Percentiles rank a stretch among this genome's conserved stretches.
These are phyloP conservation scores for Dothiorella sarmentorum DNA, from an alignment of 2,329 filamentous ascomycete genomes.

Conservation along the genomic window DNA sequence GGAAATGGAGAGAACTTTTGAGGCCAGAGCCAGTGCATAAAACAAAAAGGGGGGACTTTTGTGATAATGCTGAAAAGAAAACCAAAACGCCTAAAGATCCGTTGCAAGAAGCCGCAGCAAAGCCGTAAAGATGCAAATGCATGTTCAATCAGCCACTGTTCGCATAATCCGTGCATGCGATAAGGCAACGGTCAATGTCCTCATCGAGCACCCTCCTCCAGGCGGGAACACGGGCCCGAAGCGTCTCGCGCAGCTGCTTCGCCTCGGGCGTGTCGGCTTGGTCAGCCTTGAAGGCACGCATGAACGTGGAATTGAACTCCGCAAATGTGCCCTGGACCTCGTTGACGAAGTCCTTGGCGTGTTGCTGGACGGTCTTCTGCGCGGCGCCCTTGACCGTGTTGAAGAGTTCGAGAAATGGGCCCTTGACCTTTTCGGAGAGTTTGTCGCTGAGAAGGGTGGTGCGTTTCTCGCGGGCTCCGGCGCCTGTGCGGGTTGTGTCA, in stretches of 20 bases:
- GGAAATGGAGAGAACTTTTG: too few relatives aligned
- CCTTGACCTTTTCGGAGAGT: neutral
- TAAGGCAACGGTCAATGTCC: neutral
- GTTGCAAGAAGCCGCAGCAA: too few relatives aligned
- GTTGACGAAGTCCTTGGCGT: neutral
- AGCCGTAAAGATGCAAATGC: too few relatives aligned
- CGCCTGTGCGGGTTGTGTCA: neutral
- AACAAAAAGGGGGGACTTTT: too few relatives aligned
- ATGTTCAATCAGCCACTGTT: neutral
- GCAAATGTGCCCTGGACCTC: slow-evolving; percentile 14
- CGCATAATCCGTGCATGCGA: neutral
- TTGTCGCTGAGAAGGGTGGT: neutral
- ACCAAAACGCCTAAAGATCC: too few relatives aligned
- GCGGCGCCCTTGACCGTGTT: neutral
- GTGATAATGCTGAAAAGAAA: too few relatives aligned
- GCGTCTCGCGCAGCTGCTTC: slow-evolving; percentile 7
- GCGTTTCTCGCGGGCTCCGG: neutral
- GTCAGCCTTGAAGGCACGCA: slow-evolving; percentile 18
- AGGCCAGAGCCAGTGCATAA: too few relatives aligned
- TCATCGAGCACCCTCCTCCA: neutral
- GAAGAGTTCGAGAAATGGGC: neutral
- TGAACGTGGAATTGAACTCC: slow-evolving; percentile 14
- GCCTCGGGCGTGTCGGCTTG: slow-evolving; percentile 15
- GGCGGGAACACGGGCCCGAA: neutral
- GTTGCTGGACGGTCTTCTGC: neutral